A percentile compares a stretch with the other conserved stretches of the same genome.
Conservation (phyloP, 2,329 filamentous ascomycete genomes). For the Didymella arachidicola region DNA sequence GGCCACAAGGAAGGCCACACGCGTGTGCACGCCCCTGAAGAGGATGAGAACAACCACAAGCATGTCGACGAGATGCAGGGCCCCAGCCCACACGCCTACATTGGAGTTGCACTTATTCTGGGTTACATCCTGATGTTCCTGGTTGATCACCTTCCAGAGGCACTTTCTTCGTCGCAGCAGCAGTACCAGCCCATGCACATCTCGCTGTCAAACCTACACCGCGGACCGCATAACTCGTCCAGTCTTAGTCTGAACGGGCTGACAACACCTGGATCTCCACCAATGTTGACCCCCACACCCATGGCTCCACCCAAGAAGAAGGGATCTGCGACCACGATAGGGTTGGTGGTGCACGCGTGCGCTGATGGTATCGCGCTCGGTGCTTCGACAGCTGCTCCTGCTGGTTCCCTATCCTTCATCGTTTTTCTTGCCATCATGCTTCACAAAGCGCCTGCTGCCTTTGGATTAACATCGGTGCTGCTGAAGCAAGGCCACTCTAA, state of each 20-base stretch:
- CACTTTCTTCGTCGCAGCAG: slow-evolving; percentile 60
- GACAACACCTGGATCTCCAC: slow-evolving; percentile 36
- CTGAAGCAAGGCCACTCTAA: slow-evolving; percentile 92
- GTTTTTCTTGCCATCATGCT: slow-evolving; percentile 97
- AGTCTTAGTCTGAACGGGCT: slow-evolving; percentile 47
- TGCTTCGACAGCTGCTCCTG: slow-evolving; percentile 72
- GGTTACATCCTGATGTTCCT: slow-evolving; percentile 98
- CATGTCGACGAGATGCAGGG: slow-evolving; percentile 55
- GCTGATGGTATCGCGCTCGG: slow-evolving; percentile 96
- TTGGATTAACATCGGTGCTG: slow-evolving; percentile 88
- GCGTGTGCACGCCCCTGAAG: slow-evolving; percentile 45
- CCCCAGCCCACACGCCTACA: slow-evolving; percentile 70
- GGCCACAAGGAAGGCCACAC: slow-evolving; percentile 50
- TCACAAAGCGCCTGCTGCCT: slow-evolving; percentile 95
- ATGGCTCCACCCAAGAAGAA: slow-evolving; percentile 48
- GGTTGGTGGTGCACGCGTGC: slow-evolving; percentile 93
- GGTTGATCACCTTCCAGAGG: slow-evolving; percentile 67
- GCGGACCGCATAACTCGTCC: slow-evolving; percentile 54
- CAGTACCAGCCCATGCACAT: slow-evolving; percentile 80
- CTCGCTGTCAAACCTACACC: slow-evolving; percentile 80
- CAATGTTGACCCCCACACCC: slow-evolving; percentile 40
- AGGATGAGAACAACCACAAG: slow-evolving; percentile 53
- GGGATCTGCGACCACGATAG: slow-evolving; percentile 71
- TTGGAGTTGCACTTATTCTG: slow-evolving; percentile 84
- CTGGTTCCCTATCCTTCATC: slow-evolving; percentile 78